These are phyloP conservation scores for Aureobasidium lini DNA, from an alignment of 2,329 filamentous ascomycete genomes.

Conservation along the genomic window DNA sequence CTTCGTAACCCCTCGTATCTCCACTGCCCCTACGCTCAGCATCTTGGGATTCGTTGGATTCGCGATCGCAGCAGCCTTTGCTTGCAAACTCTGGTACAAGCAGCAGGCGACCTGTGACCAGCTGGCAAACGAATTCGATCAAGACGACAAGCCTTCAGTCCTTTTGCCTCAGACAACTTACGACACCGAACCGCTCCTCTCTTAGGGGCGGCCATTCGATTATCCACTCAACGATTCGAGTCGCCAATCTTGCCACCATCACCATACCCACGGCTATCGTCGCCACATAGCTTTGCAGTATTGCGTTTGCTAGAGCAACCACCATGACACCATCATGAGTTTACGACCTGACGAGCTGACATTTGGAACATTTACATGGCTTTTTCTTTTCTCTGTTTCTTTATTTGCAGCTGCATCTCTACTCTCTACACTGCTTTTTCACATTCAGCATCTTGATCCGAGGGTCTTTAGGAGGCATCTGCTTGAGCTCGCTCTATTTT, in stretches of 20 bases:
- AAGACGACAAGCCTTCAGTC: background rate
- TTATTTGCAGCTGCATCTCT: background rate
- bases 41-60: background rate
- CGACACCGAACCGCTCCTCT: background rate
- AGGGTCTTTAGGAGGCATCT: background rate
- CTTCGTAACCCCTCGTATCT: background rate
- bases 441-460: background rate
- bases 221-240: background rate
- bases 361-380: background rate
- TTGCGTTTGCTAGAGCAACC: background rate
- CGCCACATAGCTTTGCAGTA: background rate
- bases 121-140: background rate
- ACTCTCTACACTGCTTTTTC: background rate
- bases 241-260: background rate
- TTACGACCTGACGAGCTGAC: background rate
- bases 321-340: constrained; percentile 3
- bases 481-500: background rate
- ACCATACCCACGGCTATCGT: background rate
- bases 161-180: background rate
- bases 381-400: background rate
- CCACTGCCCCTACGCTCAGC: background rate
- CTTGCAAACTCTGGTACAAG: constrained; percentile 9
- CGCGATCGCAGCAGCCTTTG: background rate
- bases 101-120: background rate
- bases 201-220: background rate